Evolutionary conservation across 1,284 basidiomycete genomes (phyloP), one percentile per base, ranked within the genome.

Genomic region (Cutaneotrichosporon cavernicola): DNA sequence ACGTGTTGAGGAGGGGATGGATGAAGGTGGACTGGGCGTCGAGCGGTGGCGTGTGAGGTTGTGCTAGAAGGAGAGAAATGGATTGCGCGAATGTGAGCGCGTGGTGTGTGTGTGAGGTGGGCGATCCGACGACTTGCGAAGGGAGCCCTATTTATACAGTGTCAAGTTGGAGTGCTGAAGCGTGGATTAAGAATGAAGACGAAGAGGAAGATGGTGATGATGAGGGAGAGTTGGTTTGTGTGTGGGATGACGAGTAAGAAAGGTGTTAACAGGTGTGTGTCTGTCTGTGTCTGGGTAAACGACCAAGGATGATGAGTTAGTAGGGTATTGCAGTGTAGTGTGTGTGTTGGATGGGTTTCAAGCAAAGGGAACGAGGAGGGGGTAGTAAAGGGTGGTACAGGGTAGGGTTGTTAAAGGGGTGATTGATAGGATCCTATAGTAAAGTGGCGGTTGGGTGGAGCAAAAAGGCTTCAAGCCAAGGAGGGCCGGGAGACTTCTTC

Each of bases 21-120:
- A 78, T 47, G 61, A 49, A 46, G 61, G 63, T 26, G 57, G 49
- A 78, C 65, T 69, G 79, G 40, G 49, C 63, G 21, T 34, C 18
- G 43, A 46, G 43, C n/a, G 43, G 65, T 34, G 74, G 74, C n/a
- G 56, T 65, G 64, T 68, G 68, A 4, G 70, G 74, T 51, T 65
- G 64, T 68, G 68, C 1, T 69, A 74, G 49, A 69, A 61, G n/a
- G 67, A 73, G 40, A 70, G 78, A 50, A 74, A 66, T 11, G 63
- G 75, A 58, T 66, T 60, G 76, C 78, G 62, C 70, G 76, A 31
- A 26, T 13, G 16, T 8, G 11, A 11, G 22, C 18, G 43, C 34
- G 14, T 22, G 26, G 34, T 18, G 46, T 5, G 34, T 5, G 10
- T 36, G 34, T 9, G 34, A n/a, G 49, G 16, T 16, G 16, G 21